phyloP scores from a whole-genome alignment of 2,329 filamentous ascomycete species.

The Nigrospora oryzae region DNA sequence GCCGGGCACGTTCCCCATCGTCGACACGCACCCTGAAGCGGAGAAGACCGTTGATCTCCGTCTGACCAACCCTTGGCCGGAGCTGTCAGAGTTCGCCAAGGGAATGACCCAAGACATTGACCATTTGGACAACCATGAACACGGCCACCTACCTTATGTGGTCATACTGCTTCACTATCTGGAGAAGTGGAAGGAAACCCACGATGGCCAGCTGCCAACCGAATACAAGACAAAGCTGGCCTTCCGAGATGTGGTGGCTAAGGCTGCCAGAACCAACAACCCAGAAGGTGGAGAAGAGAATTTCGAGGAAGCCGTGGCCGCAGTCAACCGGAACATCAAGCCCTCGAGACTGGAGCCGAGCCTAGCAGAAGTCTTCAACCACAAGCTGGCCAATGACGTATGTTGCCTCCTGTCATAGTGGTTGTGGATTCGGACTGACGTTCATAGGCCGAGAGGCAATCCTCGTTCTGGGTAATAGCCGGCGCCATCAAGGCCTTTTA shows the following conservation, averaged over 20 bases:
- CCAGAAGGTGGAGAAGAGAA: slow-evolving; percentile 91
- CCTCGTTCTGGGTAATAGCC: slow-evolving; percentile 83
- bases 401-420: slow-evolving; percentile 28
- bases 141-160: slow-evolving; percentile 87
- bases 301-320: slow-evolving; percentile 82
- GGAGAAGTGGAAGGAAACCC: slow-evolving; percentile 65
- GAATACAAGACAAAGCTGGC: slow-evolving; percentile 80
- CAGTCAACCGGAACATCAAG: slow-evolving; percentile 81
- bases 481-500: slow-evolving; percentile 73
- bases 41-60: slow-evolving; percentile 79
- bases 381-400: slow-evolving; percentile 44
- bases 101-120: slow-evolving; percentile 64
- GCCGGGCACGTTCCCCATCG: slow-evolving; percentile 76
- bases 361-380: slow-evolving; percentile 71
- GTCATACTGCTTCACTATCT: slow-evolving; percentile 77
- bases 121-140: slow-evolving; percentile 65
- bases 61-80: slow-evolving; percentile 77
- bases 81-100: slow-evolving; percentile 59
- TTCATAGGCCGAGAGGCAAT: slow-evolving; percentile 33
- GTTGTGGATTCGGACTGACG: neutral
- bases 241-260: slow-evolving; percentile 65
- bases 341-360: slow-evolving; percentile 57
- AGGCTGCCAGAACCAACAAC: slow-evolving; percentile 60
- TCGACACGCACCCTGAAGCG: slow-evolving; percentile 91
- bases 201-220: slow-evolving; percentile 60